Conservation (phyloP, 2,329 filamentous ascomycete species). For the Fusarium ambrosium region DNA sequence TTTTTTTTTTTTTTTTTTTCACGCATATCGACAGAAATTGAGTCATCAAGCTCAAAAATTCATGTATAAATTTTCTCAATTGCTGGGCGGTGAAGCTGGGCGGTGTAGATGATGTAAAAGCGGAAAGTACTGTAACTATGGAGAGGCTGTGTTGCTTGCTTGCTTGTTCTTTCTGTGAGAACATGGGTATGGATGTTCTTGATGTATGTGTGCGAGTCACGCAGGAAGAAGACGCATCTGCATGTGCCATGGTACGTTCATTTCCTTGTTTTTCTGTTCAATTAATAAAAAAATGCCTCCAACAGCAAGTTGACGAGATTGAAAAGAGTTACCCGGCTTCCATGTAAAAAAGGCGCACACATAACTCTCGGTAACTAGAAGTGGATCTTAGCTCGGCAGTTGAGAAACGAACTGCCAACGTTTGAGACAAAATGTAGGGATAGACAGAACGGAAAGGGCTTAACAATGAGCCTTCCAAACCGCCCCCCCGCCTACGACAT, state of each 20-base stretch:
- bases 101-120: constrained; percentile 3
- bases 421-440: background rate
- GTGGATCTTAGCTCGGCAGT: constrained; percentile 36
- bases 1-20: background rate
- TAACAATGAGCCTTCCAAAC: background rate
- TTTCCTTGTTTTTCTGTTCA: background rate
- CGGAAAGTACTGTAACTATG: background rate
- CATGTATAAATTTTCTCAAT: background rate
- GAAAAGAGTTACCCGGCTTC: background rate
- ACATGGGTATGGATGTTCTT: background rate
- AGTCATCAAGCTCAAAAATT: background rate
- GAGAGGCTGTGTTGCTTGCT: background rate
- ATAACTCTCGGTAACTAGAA: constrained; percentile 7
- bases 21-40: background rate
- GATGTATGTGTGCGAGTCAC: constrained; percentile 32
- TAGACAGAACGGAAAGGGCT: background rate
- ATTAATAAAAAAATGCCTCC: background rate
- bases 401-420: constrained; percentile 6
- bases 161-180: background rate
- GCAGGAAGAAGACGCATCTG: background rate
- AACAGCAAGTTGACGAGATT: background rate
- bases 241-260: background rate
- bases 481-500: background rate
- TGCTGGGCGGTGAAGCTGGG: constrained; percentile 8
- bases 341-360: background rate